Evolutionary conservation across 2,329 filamentous ascomycete species (phyloP), one percentile per base, ranked within the genome.

Genomic region (Clonostachys solani): DNA sequence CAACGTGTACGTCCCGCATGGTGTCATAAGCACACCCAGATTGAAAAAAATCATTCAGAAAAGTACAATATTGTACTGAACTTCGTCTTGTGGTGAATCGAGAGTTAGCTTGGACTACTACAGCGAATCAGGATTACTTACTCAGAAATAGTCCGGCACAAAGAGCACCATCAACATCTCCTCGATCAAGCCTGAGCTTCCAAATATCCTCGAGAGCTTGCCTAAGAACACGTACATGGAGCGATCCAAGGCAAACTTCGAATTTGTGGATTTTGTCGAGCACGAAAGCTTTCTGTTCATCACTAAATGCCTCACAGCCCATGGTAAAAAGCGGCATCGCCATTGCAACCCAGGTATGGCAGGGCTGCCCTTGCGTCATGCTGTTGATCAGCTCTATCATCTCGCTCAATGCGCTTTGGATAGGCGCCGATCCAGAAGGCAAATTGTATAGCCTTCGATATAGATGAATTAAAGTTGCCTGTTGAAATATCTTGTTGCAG

Each of bases 281-380:
- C 0, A 59, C 51, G 12, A 59, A 61, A 0, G 5, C 13, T 34
- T 54, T 55, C 12, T 60, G 55, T 0, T 51, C 50, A 5, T 51
- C 29, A 1, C 41, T 47, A 29, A 57, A 61, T 0, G 58, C 59
- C 5, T 61, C 59, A 4, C 59, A 60, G 0, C 59, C 59, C 2
- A 61, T 51, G 0, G 59, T 61, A 3, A 61, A 61, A 1, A 61
- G 35, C 0, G 59, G 59, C 59, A 61, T 61, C 0, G 59, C 53
- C 59, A 61, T 61, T 0, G 59, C 59, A 3, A 61, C 59, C 59
- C 59, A 61, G 0, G 59, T 60, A n/a, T 60, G 57, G 7, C 59
- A 60, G 0, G 59, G 57, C 16, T 60, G 52, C 0, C 59, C 59
- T 12, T 61, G 59, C 0, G 55, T 52, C 59, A 61, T 61, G 3